These are phyloP conservation scores for Trametes hirsuta DNA, from an alignment of 1,284 basidiomycete species.

Conservation along the genomic window DNA sequence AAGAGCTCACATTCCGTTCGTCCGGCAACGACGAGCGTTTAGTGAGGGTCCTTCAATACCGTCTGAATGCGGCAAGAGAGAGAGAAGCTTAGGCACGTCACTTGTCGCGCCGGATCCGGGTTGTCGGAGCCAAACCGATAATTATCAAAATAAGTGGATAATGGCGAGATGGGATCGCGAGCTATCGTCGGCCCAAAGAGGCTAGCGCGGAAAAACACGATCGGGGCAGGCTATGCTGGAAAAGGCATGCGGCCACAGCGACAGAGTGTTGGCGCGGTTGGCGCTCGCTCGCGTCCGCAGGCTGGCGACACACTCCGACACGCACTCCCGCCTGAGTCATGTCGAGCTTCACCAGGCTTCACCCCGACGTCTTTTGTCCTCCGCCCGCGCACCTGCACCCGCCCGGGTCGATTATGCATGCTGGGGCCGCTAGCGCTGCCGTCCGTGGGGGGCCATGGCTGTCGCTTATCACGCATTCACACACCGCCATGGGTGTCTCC, in stretches of 20 bases:
- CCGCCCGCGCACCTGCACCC: background rate
- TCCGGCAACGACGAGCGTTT: constrained; percentile 16
- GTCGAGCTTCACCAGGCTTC: background rate
- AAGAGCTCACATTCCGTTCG: constrained; percentile 16
- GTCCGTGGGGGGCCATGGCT: background rate
- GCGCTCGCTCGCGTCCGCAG: too few relatives aligned
- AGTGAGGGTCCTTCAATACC: background rate
- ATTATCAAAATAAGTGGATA: constrained; percentile 16
- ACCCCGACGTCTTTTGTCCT: constrained; percentile 7
- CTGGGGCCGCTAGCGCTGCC: too few relatives aligned
- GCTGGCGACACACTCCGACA: background rate
- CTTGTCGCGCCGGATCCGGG: constrained; percentile 7
- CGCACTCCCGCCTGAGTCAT: constrained; percentile 1
- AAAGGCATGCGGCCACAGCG: constrained; percentile 21
- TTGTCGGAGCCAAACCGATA: constrained; percentile 8
- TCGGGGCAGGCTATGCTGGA: constrained; percentile 15
- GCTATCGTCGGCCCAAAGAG: constrained; percentile 6
- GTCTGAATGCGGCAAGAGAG: constrained; percentile 10
- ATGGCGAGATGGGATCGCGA: constrained; percentile 11
- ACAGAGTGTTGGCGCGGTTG: background rate
- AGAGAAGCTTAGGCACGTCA: constrained; percentile 11
- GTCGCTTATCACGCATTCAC: constrained; percentile 18
- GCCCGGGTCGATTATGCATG: too few relatives aligned
- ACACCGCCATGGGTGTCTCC: background rate
- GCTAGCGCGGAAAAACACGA: constrained; percentile 10